Base-by-base conservation (phyloP, 208 protist genomes). In the Strigomonas culicis region DNA sequence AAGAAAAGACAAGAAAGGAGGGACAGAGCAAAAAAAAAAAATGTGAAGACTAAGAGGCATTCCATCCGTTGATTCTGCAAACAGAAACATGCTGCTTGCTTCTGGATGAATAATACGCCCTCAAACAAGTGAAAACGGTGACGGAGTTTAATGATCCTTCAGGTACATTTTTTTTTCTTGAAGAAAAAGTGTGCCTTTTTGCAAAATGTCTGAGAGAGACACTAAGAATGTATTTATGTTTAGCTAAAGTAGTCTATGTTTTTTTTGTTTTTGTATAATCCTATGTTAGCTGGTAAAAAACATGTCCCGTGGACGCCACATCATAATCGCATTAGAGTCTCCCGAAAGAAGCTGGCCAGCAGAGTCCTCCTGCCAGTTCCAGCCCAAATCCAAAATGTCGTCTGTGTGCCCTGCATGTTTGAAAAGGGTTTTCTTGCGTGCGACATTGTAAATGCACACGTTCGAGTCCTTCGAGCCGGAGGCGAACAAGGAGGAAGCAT, bases 321-420 rank as follows among this genome's bases (percentile, higher is more conserved):
- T 50, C 75, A 86, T 97, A n/a, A 94, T 66, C n/a, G 84, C 79
- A 74, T 93, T 92, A 62, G 65, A 76, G 58, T 94, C 92, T 2
- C 79, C 57, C n/a, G 85, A 86, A 44, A 97, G 51, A 2, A 97
- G 63, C 55, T 95, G 86, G 11, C 89, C 88, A 17, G 81, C 86
- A 32, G 59, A 77, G 41, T 79, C 79, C 36, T 90, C 87, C 68
- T 94, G 87, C 89, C 92, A 97, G 68, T 77, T 88, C 89, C 92
- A 97, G 13, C 75, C 80, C 2, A 95, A 19, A 63, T 97, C 92
- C 71, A 86, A 88, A 41, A 97, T 79, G 36, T 52, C 65, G 51
- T 94, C 84, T 0, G 81, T 92, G 78, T 97, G 92, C 13, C 84
- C 88, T 21, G 81, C 79, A 74, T 97, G 92, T 47, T 81, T 86